phyloP scores from a whole-genome alignment of 352 stramenopile genomes.

The Phytophthora europaea region DNA sequence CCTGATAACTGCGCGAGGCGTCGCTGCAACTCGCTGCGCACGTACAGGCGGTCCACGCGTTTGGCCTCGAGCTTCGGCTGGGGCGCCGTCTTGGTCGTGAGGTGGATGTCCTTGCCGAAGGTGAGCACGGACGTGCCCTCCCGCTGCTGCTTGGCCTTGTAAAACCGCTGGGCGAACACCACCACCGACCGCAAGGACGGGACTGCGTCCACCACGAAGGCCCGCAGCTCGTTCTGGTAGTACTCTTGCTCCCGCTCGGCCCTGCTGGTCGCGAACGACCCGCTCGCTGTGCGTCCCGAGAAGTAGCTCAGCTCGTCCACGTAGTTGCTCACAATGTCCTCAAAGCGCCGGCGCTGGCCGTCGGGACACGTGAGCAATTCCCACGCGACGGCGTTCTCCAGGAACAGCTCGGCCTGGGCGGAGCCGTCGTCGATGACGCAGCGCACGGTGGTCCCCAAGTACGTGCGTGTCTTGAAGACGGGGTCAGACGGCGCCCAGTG shows the following conservation, averaged over 20 bases:
- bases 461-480: conserved; percentile 48
- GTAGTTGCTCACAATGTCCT: conserved; percentile 54
- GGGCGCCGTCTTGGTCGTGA: conserved; percentile 59
- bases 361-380: conserved; percentile 65
- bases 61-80: conserved; percentile 71
- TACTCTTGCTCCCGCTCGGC: conserved; percentile 52
- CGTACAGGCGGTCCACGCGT: conserved; percentile 62
- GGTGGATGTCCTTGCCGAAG: conserved; percentile 75
- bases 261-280: conserved; percentile 46
- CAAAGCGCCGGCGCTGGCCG: conserved; percentile 54
- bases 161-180: conserved; percentile 76
- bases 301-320: conserved; percentile 71
- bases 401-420: conserved; percentile 77
- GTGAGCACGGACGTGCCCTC: conserved; percentile 61
- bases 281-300: conserved; percentile 37
- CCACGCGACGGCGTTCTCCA: conserved; percentile 78
- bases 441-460: conserved; percentile 53
- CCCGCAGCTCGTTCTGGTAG: conserved; percentile 72
- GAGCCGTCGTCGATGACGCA: conserved; percentile 85
- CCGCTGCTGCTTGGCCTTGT: conserved; percentile 38
- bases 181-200: conserved; percentile 39
- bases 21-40: conserved; percentile 58
- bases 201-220: conserved; percentile 50
- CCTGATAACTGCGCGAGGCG: conserved; percentile 20
- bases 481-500: conserved; percentile 46